A percentile compares a stretch with the other conserved stretches of the same genome.
Conservation (phyloP, 257 asterid species). For the Ophiorrhiza pumila region DNA sequence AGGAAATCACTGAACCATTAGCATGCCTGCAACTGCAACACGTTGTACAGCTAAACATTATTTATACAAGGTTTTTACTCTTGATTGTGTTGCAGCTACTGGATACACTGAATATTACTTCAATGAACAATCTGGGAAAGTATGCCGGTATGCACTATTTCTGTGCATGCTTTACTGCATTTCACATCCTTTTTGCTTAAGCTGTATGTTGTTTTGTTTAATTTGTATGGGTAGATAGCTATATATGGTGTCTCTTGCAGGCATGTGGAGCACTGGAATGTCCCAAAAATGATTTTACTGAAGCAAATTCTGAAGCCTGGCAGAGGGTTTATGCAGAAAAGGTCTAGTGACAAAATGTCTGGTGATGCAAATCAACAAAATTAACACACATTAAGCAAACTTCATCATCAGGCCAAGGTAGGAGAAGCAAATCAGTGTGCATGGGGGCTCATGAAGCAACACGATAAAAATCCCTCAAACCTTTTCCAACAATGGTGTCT, state of each 20-base stretch:
- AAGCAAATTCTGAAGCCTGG: conserved; percentile 79
- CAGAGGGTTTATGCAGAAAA: conserved; percentile 23
- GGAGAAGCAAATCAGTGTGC: no score
- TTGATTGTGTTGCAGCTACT: conserved; percentile 58
- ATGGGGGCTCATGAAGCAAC: no score
- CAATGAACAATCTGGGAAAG: conserved; percentile 66
- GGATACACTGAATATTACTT: conserved; percentile 94
- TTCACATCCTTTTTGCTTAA: not conserved
- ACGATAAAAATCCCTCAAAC: not conserved
- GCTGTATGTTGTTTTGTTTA: no score
- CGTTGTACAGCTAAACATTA: not conserved
- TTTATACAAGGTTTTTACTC: not conserved
- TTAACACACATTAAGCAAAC: no score
- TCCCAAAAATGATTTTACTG: conserved; percentile 87
- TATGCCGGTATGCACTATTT: conserved; percentile 52
- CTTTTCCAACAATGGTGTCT: not conserved
- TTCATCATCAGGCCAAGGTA: not conserved
- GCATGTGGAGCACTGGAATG: conserved; percentile 97
- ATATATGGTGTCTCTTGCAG: conserved; percentile 30
- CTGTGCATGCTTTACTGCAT: not conserved
- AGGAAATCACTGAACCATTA: not conserved
- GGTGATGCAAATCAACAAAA: conserved; percentile 3
- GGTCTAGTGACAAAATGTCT: not conserved
- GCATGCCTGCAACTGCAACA: not conserved
- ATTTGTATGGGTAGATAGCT: not conserved